phyloP scores from a whole-genome alignment of 1,284 basidiomycete genomes.

The Cutaneotrichosporon cyanovorans region DNA sequence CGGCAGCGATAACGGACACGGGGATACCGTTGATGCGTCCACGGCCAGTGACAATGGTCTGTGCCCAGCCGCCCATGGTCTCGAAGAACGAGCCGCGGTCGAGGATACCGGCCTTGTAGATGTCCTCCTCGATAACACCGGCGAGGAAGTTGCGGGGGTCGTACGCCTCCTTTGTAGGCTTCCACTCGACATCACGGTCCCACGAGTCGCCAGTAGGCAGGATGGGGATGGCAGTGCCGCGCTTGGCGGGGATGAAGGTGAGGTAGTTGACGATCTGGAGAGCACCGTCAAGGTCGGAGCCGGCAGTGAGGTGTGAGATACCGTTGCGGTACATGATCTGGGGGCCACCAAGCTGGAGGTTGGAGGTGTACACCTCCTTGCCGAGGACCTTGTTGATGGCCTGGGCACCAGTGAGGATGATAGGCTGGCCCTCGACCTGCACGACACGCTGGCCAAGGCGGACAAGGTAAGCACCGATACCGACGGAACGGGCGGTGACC shows the following conservation, averaged over 20 bases:
- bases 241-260: constrained; percentile 75
- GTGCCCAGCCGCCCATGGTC: constrained; percentile 75
- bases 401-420: constrained; percentile 94
- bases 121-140: constrained; percentile 76
- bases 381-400: constrained; percentile 99
- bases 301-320: constrained; percentile 91
- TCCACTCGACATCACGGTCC: constrained; percentile 89
- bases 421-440: constrained; percentile 97
- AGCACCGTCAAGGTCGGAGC: constrained; percentile 89
- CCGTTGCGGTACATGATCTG: constrained; percentile 99
- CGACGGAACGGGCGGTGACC: constrained; percentile 96
- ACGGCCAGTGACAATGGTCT: constrained; percentile 90
- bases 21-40: constrained; percentile 95
- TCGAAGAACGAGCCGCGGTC: constrained; percentile 80
- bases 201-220: constrained; percentile 64
- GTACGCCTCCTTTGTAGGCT: constrained; percentile 87
- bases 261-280: constrained; percentile 91
- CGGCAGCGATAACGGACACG: constrained; percentile 92
- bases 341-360: constrained; percentile 96
- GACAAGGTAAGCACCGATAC: constrained; percentile 98
- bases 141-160: constrained; percentile 97
- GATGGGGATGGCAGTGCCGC: constrained; percentile 69
- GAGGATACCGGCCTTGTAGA: constrained; percentile 85
- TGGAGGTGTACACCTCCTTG: constrained; percentile 97
- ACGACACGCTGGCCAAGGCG: constrained; percentile 96